Evolutionary conservation across 441 rosid genomes (phyloP).

Genomic region (Aleurites moluccanus): DNA sequence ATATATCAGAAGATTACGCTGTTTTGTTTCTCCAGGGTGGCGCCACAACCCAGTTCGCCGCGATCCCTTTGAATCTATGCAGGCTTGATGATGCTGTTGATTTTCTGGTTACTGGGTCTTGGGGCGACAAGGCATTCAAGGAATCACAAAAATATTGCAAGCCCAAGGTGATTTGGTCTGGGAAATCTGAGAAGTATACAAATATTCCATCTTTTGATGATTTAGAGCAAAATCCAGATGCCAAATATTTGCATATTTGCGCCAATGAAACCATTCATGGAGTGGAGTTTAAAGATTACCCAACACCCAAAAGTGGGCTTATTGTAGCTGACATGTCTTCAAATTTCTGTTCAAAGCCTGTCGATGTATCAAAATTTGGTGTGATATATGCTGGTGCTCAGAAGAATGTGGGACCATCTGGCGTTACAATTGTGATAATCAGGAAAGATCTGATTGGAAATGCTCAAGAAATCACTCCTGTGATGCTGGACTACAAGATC

Average conservation of each 20-base stretch:
- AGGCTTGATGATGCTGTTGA: slow-evolving; percentile 66
- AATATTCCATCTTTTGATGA: slow-evolving; percentile 58
- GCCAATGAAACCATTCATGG: slow-evolving; percentile 97
- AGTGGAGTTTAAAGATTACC: slow-evolving; percentile 86
- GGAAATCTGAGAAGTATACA: slow-evolving; percentile 80
- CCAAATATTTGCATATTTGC: slow-evolving; percentile 84
- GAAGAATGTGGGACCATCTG: slow-evolving; percentile 96
- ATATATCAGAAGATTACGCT: slow-evolving; percentile 62
- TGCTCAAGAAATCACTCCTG: slow-evolving; percentile 66
- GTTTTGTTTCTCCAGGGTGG: slow-evolving; percentile 97
- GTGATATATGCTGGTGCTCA: slow-evolving; percentile 93
- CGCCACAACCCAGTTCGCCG: slow-evolving; percentile 94
- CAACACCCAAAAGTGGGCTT: slow-evolving; percentile 49
- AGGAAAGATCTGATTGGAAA: slow-evolving; percentile 79
- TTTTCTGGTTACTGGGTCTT: slow-evolving; percentile 89
- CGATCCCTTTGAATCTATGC: slow-evolving; percentile 79
- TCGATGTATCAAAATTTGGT: slow-evolving; percentile 81
- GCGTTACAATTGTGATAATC: slow-evolving; percentile 85
- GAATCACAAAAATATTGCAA: slow-evolving; percentile 78
- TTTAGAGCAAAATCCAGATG: slow-evolving; percentile 58
- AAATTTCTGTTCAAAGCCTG: slow-evolving; percentile 92
- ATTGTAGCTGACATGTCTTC: slow-evolving; percentile 93
- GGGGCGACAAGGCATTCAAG: slow-evolving; percentile 92
- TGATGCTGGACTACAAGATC: slow-evolving; percentile 91
- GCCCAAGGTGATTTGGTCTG: slow-evolving; percentile 76